Conservation (phyloP, 2,329 filamentous ascomycete species). For the Macrophomina phaseolina region DNA sequence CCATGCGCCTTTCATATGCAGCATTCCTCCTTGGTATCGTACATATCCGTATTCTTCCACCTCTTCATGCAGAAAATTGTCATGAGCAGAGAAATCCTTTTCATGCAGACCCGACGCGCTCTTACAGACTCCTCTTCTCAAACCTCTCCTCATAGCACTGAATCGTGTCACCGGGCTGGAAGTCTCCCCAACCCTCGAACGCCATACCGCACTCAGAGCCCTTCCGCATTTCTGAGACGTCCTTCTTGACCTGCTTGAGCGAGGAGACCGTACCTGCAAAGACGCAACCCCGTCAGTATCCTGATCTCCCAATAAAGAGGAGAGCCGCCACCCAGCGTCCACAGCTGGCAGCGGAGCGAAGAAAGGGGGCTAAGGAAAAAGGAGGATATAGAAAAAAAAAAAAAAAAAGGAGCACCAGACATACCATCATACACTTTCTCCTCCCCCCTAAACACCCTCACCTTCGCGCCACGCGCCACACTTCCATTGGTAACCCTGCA, state of each 20-base stretch:
- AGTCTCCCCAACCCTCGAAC: constrained; percentile 79
- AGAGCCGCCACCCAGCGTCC: too few species aligned
- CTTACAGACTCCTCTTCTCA: constrained; percentile 68
- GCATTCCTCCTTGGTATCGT: neutral
- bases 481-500: constrained; percentile 84
- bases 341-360: too few species aligned
- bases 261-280: constrained; percentile 73
- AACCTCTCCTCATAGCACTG: constrained; percentile 83
- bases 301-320: neutral
- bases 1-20: too few species aligned
- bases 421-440: constrained; percentile 81
- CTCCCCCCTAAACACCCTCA: constrained; percentile 72
- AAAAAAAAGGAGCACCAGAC: constrained; percentile 41
- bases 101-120: neutral
- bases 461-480: constrained; percentile 67
- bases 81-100: neutral
- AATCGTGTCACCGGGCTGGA: constrained; percentile 81
- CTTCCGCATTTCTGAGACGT: constrained; percentile 87
- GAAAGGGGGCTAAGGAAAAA: too few species aligned
- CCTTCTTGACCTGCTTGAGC: constrained; percentile 91
- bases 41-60: neutral
- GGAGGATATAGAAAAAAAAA: constrained; percentile 4
- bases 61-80: neutral
- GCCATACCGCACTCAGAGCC: constrained; percentile 91
- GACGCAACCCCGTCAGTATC: constrained; percentile 9